Conservation (phyloP, 1,284 basidiomycete genomes). For the Trametes sp. region DNA sequence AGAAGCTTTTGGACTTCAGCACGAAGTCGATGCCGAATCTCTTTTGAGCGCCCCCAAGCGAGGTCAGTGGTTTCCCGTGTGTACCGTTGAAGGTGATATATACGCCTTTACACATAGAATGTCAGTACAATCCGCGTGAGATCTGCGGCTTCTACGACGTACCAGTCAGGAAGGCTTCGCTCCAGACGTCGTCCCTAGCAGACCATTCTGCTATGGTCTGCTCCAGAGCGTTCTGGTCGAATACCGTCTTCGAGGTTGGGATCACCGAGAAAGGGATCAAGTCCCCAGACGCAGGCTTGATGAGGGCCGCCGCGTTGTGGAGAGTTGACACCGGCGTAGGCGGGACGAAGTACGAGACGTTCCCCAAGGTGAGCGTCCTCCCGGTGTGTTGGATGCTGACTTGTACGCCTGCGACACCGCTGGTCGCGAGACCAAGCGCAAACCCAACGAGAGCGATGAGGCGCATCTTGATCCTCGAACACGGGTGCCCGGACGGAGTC, state of each 20-base stretch:
- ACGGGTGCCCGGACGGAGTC: neutral
- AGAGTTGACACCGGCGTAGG: conserved; percentile 37
- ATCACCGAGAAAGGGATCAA: conserved; percentile 42
- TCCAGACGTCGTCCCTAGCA: conserved; percentile 41
- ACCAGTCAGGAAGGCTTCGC: conserved; percentile 38
- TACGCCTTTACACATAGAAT: conserved; percentile 25
- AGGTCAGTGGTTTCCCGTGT: conserved; percentile 12
- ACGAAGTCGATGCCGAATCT: conserved; percentile 33
- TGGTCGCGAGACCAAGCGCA: neutral
- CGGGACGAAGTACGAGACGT: conserved; percentile 39
- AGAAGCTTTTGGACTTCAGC: conserved; percentile 29
- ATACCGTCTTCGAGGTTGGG: conserved; percentile 26
- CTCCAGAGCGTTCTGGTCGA: conserved; percentile 31
- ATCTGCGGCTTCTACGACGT: neutral
- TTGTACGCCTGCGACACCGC: conserved; percentile 14
- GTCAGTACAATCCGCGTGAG: neutral
- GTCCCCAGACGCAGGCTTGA: conserved; percentile 14
- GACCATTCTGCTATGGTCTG: conserved; percentile 29
- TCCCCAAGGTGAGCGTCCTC: conserved; percentile 35
- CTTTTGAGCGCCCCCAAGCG: conserved; percentile 20
- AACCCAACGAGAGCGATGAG: neutral
- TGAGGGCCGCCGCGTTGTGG: conserved; percentile 19
- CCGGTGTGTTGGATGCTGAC: conserved; percentile 27
- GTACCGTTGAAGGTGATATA: conserved; percentile 36
- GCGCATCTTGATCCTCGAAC: conserved; percentile 4